Evolutionary conservation across 1,284 basidiomycete species (phyloP).

Genomic region (Cutaneotrichosporon sp.): DNA sequence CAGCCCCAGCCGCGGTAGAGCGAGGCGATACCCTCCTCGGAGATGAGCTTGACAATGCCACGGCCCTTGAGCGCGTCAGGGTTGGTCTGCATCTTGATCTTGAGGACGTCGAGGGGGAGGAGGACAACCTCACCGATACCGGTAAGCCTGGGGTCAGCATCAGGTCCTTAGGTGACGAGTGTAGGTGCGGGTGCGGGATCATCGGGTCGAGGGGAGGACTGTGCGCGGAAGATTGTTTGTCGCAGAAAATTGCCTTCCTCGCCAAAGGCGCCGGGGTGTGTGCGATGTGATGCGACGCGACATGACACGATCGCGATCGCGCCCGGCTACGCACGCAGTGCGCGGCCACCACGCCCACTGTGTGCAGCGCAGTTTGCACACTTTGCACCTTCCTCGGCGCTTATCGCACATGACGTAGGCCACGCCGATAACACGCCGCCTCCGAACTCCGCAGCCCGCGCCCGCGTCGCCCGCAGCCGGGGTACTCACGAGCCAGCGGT

Average conservation of each 20-base stretch:
- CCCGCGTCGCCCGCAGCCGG: background rate
- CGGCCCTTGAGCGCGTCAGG: slow-evolving; percentile 93
- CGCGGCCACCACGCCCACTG: background rate
- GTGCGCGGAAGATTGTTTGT: background rate
- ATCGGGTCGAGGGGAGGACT: background rate
- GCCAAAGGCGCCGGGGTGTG: background rate
- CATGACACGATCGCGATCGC: no score
- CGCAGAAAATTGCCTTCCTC: background rate
- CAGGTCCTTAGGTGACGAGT: no score
- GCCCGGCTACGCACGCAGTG: background rate
- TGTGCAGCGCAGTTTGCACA: background rate
- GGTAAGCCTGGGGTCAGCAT: slow-evolving; percentile 65
- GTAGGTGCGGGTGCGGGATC: background rate
- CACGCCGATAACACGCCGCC: no score
- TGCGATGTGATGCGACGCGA: no score
- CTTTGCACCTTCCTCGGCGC: background rate
- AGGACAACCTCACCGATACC: slow-evolving; percentile 97
- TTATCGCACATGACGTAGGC: background rate
- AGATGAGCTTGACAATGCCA: slow-evolving; percentile 83
- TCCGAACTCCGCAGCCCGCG: background rate
- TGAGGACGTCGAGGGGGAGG: slow-evolving; percentile 91
- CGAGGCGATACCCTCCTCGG: slow-evolving; percentile 82
- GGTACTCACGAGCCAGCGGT: slow-evolving; percentile 77
- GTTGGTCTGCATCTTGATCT: slow-evolving; percentile 98
- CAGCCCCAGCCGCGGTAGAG: slow-evolving; percentile 98